Evolutionary conservation across 176 grass and related monocot species (phyloP).

Genomic region (Eragrostis nindensis): DNA sequence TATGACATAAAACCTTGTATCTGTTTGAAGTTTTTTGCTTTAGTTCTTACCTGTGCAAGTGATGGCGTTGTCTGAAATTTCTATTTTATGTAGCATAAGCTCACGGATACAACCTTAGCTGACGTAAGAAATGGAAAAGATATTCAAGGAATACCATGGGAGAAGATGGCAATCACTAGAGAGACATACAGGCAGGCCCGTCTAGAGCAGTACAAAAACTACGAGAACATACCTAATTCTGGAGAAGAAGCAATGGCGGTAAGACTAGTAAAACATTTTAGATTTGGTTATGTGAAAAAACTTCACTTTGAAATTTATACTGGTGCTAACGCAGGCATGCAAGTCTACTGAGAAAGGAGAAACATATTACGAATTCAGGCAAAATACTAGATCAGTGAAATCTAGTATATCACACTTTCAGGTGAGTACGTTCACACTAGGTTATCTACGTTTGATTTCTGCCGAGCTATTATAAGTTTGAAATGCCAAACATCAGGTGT

Average conservation of each 20-base stretch:
- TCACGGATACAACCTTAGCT: conserved; percentile 54
- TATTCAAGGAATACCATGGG: conserved; percentile 94
- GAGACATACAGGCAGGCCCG: conserved; percentile 70
- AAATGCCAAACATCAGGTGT: not conserved
- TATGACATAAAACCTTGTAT: not conserved
- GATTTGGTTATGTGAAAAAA: not conserved
- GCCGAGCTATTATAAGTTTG: not conserved
- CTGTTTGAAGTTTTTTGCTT: conserved; percentile 13
- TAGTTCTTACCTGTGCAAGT: not conserved
- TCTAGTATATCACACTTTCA: conserved; percentile 85
- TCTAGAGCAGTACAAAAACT: conserved; percentile 78
- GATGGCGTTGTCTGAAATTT: not conserved
- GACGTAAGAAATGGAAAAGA: conserved; percentile 84
- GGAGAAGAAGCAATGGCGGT: conserved; percentile 69
- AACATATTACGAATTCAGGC: conserved; percentile 72
- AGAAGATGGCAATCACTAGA: conserved; percentile 54
- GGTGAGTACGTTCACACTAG: conserved; percentile 37
- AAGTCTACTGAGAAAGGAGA: conserved; percentile 65
- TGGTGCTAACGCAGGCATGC: conserved; percentile 56
- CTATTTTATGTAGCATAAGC: conserved; percentile 50
- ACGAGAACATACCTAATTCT: conserved; percentile 76
- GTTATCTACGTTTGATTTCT: conserved; percentile 7
- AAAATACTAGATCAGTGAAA: conserved; percentile 83
- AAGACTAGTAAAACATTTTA: conserved; percentile 1
- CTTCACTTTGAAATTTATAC: conserved; percentile 24